These are phyloP conservation scores for Amanita muscaria DNA, from an alignment of 768 basidiomycete species.

Conservation along the genomic window DNA sequence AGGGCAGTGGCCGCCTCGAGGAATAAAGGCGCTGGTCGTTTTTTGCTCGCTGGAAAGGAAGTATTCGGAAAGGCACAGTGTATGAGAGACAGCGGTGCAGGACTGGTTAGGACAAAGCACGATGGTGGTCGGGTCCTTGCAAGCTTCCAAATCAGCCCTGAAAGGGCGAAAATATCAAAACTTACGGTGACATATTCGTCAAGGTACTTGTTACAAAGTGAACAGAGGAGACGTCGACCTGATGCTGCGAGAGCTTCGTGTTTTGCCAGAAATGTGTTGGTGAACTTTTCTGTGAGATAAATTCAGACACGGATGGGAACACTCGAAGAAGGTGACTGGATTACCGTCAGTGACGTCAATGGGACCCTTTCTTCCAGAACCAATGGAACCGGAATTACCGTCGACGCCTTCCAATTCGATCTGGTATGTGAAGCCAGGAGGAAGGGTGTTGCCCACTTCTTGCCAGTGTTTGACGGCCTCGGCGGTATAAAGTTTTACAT, in stretches of 20 bases:
- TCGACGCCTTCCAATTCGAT: slow-evolving; percentile 64
- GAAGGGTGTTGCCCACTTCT: slow-evolving; percentile 30
- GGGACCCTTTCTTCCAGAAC: slow-evolving; percentile 46
- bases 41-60: slow-evolving; percentile 28
- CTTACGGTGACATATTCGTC: slow-evolving; percentile 33
- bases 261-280: slow-evolving; percentile 39
- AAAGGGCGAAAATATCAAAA: slow-evolving; percentile 6
- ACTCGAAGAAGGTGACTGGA: neutral
- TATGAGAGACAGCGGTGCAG: slow-evolving; percentile 49
- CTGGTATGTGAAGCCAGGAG: slow-evolving; percentile 40
- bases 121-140: slow-evolving; percentile 40
- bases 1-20: slow-evolving; percentile 53
- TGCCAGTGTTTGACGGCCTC: slow-evolving; percentile 52
- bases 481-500: slow-evolving; percentile 64
- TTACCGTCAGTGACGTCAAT: slow-evolving; percentile 52
- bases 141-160: slow-evolving; percentile 3
- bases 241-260: slow-evolving; percentile 32
- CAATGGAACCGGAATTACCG: slow-evolving; percentile 45
- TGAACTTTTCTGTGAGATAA: slow-evolving; percentile 34
- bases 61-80: slow-evolving; percentile 43
- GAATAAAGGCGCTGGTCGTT: slow-evolving; percentile 30
- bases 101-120: slow-evolving; percentile 43
- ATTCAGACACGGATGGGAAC: neutral
- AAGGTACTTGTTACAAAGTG: slow-evolving; percentile 37
- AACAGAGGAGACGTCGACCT: slow-evolving; percentile 29